Base-by-base conservation (phyloP, 306 rosid species). In the Ceratonia siliqua region DNA sequence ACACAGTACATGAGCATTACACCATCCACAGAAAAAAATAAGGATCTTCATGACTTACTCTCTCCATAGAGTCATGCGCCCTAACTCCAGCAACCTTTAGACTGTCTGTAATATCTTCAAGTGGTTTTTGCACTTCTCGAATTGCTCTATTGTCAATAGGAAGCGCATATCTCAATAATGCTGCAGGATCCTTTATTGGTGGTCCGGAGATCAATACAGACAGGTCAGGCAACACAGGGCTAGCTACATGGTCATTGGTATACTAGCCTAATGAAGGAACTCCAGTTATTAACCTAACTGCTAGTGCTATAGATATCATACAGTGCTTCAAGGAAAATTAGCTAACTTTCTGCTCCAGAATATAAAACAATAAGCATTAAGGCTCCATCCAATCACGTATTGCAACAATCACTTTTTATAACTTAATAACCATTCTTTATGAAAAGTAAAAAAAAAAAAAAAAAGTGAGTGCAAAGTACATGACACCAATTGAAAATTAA, bases 151-250 rank as follows among this genome's bases (percentile, higher is more conserved):
- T 94, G 79, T 94, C 73, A 46, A 91, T 92, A 81, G 99, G 99
- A 68, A 94, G 89, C 36, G 93, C 96, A 77, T 94, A 86, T 81
- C 99, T 87, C 88, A 94, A 78, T 84, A 94, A 85, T 14, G 96
- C 95, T 48, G 91, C 97, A 0, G 99, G 99, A 69, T 94, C 97
- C 88, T 94, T 94, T 65, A 94, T 91, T 2, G 98, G 98, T 2
- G 98, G 97, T 50, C 98, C 98, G 1, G 98, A 90, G 59, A 94
- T 91, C 82, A 94, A 79, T 41, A 94, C 97, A 28, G 97, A 79
- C 53, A 91, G 70, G 62, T 91, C 95, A 39, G 97, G 80, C 74
- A 94, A 68, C 63, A 57, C 90, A 1, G 90, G 91, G 76, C 50
- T 81, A 82, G 91, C 89, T 9, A 90, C 97, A 43, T 76, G 48